These are phyloP conservation scores for Boletales sp. DNA, from an alignment of 768 basidiomycete genomes.

Conservation along the genomic window DNA sequence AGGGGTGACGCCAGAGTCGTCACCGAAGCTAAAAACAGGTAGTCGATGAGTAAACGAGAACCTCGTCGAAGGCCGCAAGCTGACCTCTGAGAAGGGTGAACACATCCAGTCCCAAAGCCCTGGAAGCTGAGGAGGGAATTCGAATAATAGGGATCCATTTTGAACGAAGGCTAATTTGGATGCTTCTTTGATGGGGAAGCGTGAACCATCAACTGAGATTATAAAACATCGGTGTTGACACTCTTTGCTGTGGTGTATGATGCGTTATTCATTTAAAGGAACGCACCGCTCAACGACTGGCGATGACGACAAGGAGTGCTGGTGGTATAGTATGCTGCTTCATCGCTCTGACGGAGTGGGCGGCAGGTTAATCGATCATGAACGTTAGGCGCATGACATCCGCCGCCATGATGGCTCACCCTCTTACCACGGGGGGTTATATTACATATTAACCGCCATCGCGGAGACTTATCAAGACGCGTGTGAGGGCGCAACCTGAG, in stretches of 20 bases:
- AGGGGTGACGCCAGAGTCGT: background rate
- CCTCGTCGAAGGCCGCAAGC: conserved; percentile 7
- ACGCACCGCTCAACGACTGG: conserved; percentile 20
- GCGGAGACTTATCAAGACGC: conserved; percentile 19
- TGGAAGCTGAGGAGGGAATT: conserved; percentile 3
- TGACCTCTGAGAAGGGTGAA: conserved; percentile 11
- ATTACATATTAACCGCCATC: conserved; percentile 26
- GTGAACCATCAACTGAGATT: conserved; percentile 12
- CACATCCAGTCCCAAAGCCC: background rate
- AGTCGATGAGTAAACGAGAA: conserved; percentile 2
- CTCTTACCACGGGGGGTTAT: conserved; percentile 17
- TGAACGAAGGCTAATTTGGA: conserved; percentile 12
- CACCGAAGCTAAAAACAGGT: conserved; percentile 9
- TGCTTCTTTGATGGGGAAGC: conserved; percentile 20
- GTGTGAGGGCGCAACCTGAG: conserved; percentile 23
- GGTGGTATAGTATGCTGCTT: conserved; percentile 20
- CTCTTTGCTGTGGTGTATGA: conserved; percentile 14
- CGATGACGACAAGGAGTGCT: conserved; percentile 21
- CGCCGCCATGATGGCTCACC: conserved; percentile 22
- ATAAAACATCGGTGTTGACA: conserved; percentile 18
- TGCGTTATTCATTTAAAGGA: conserved; percentile 16
- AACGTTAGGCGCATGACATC: conserved; percentile 14
- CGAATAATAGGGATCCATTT: conserved; percentile 15
- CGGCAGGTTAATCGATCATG: conserved; percentile 20
- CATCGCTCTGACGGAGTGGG: conserved; percentile 21